Conservation (phyloP, 441 rosid genomes). For the Breynia disticha region DNA sequence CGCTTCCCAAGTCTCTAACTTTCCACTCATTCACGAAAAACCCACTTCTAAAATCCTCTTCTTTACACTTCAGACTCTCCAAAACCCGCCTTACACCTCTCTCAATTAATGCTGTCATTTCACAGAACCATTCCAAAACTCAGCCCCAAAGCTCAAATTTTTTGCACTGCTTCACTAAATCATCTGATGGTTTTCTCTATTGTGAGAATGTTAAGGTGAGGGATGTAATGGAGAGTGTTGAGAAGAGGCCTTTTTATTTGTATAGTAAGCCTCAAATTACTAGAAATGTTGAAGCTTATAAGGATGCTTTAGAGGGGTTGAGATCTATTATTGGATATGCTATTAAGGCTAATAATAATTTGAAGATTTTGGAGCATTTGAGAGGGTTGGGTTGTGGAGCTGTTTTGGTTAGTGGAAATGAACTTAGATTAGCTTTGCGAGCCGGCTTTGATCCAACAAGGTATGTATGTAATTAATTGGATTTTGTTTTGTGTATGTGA, state of each 20-base stretch:
- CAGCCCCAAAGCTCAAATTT: conserved; percentile 23
- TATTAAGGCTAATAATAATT: conserved; percentile 86
- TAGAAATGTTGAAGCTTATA: conserved; percentile 73
- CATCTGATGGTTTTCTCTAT: conserved; percentile 75
- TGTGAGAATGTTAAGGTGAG: conserved; percentile 80
- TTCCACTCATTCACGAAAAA: conserved; percentile 22
- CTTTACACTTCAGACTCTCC: conserved; percentile 27
- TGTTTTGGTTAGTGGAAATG: conserved; percentile 92
- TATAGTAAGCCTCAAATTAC: conserved; percentile 89
- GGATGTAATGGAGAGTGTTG: conserved; percentile 67
- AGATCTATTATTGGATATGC: conserved; percentile 77
- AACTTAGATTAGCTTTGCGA: conserved; percentile 77
- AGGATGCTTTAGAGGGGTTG: conserved; percentile 66
- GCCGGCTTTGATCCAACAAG: conserved; percentile 89
- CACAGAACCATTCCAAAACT: conserved; percentile 39
- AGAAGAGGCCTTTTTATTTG: conserved; percentile 81
- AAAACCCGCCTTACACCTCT: conserved; percentile 23
- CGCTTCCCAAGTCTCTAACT: conserved; percentile 29
- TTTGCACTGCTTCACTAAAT: conserved; percentile 72
- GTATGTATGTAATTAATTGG: conserved; percentile 24
- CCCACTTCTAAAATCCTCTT: conserved; percentile 28
- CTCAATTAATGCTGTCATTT: conserved; percentile 48
- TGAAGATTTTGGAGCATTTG: conserved; percentile 88
- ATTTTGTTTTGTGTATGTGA: too few relatives aligned
- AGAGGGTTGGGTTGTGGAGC: conserved; percentile 89